A percentile compares a stretch with the other conserved stretches of the same genome.
Evolutionary conservation across 2,329 filamentous ascomycete species (phyloP).

Genomic region (Fusarium humuli): DNA sequence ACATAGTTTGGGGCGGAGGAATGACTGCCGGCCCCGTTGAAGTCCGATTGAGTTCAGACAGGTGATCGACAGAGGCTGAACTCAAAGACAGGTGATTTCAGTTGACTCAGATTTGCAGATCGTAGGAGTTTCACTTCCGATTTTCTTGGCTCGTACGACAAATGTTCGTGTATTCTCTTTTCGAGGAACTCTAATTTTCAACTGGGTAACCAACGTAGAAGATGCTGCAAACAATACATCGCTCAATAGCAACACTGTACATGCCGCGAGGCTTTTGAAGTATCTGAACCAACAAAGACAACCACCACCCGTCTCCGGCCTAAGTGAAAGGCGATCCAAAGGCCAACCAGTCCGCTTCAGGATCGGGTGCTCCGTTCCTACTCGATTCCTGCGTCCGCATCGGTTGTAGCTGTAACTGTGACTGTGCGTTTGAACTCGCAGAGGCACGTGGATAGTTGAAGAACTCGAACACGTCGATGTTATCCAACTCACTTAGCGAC

Average conservation of each 20-base stretch:
- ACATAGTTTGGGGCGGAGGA: slow-evolving; percentile 15
- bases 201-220: background rate
- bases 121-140: background rate
- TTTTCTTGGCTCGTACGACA: background rate
- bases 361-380: slow-evolving; percentile 26
- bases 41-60: slow-evolving; percentile 16
- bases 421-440: slow-evolving; percentile 36
- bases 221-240: background rate
- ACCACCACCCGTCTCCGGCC: background rate
- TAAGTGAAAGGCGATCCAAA: slow-evolving; percentile 29
- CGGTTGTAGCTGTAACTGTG: background rate
- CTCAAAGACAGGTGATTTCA: background rate
- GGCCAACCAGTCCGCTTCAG: slow-evolving; percentile 34
- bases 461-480: slow-evolving; percentile 60
- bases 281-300: background rate
- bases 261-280: slow-evolving; percentile 9
- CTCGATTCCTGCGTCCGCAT: slow-evolving; percentile 9
- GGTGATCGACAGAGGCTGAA: slow-evolving; percentile 8
- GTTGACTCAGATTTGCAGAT: background rate
- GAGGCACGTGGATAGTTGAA: slow-evolving; percentile 57
- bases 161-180: background rate
- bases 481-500: slow-evolving; percentile 56
- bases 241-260: background rate
- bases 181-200: no score
- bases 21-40: slow-evolving; percentile 1